phyloP scores from a whole-genome alignment of 495 filamentous ascomycete species.

The Patellaria atrata region DNA sequence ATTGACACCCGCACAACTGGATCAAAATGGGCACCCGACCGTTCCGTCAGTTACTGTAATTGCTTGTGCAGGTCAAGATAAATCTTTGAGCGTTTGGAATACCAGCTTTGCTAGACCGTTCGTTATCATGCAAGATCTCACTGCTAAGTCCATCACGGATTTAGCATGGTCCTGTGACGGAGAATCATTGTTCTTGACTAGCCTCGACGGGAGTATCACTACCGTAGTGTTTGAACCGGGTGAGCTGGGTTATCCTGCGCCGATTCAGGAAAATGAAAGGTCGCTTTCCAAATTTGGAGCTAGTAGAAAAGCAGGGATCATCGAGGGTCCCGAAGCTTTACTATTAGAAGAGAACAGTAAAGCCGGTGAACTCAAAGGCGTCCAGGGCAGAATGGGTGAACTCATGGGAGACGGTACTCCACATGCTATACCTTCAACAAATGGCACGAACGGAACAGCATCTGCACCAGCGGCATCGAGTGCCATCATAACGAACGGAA shows the following conservation, averaged over 20 bases:
- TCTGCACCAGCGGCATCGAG: conserved; percentile 38
- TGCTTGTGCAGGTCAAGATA: conserved; percentile 92
- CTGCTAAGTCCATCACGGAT: conserved; percentile 82
- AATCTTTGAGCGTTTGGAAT: conserved; percentile 91
- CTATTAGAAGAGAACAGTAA: conserved; percentile 84
- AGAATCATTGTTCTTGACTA: conserved; percentile 68
- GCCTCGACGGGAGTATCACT: conserved; percentile 76
- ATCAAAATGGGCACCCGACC: conserved; percentile 28
- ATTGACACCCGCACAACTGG: conserved; percentile 28
- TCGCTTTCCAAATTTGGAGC: conserved; percentile 84
- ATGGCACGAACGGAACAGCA: conserved; percentile 15
- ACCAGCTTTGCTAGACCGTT: conserved; percentile 84
- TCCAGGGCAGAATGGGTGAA: conserved; percentile 90
- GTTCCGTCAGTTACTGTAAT: conserved; percentile 72
- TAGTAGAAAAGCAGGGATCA: conserved; percentile 69
- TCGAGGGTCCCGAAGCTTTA: conserved; percentile 78
- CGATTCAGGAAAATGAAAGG: conserved; percentile 77
- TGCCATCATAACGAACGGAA: conserved; percentile 19
- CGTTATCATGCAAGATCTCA: conserved; percentile 73
- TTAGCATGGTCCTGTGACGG: conserved; percentile 92
- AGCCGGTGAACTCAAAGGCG: conserved; percentile 71
- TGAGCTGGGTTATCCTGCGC: conserved; percentile 60
- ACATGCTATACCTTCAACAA: conserved; percentile 19
- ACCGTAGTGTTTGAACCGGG: conserved; percentile 56
- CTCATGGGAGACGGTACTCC: conserved; percentile 66